phyloP scores from a whole-genome alignment of 257 asterid species.

The Coffea eugenioides region DNA sequence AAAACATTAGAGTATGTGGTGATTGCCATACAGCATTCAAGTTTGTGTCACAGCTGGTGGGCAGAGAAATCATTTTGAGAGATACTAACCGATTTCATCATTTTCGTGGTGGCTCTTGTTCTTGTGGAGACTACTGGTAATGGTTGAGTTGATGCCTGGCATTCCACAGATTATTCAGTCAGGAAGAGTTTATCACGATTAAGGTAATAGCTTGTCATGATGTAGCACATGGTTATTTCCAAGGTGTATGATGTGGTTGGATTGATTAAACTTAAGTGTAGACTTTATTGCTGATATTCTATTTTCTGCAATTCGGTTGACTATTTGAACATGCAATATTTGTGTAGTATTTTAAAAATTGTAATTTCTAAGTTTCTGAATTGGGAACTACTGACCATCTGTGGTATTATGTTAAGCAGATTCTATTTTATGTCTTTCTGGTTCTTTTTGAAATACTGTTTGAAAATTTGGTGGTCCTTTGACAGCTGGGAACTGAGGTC shows the following conservation, averaged over 20 bases:
- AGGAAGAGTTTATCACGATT: background rate
- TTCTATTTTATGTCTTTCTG: too few relatives aligned
- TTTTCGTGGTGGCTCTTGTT: constrained; percentile 63
- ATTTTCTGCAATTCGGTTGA: background rate
- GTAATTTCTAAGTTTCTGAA: background rate
- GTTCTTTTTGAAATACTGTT: background rate
- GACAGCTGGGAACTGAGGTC: background rate
- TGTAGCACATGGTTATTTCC: background rate
- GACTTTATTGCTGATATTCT: background rate
- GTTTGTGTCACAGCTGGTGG: constrained; percentile 57
- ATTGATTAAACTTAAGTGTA: background rate
- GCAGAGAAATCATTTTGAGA: constrained; percentile 65
- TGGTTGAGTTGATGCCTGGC: background rate
- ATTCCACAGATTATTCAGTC: background rate
- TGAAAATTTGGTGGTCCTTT: background rate
- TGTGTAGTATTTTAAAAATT: background rate
- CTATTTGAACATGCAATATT: too few relatives aligned
- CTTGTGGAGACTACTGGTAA: constrained; percentile 89
- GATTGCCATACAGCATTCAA: constrained; percentile 77
- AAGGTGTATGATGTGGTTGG: background rate
- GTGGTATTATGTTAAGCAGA: background rate
- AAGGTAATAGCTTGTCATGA: background rate
- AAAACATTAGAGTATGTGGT: constrained; percentile 83
- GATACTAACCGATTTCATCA: constrained; percentile 83
- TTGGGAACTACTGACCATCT: background rate